These are phyloP conservation scores for Daldinia loculata DNA, from an alignment of 495 filamentous ascomycete genomes.

Conservation along the genomic window DNA sequence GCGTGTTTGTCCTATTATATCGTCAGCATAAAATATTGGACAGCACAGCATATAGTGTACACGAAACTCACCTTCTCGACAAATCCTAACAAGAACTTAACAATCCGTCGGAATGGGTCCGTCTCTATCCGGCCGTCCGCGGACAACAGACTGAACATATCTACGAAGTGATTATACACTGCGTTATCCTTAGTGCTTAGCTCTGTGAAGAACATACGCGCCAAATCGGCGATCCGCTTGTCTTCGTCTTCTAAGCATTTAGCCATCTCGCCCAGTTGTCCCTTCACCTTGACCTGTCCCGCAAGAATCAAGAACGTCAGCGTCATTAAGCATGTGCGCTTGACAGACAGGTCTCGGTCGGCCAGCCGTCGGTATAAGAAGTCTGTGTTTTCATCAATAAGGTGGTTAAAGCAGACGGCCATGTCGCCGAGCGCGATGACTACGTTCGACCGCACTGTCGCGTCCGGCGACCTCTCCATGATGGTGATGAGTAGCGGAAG, in stretches of 20 bases:
- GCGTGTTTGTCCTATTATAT: slow-evolving; percentile 89
- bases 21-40: slow-evolving; percentile 14
- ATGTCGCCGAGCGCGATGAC: slow-evolving; percentile 98
- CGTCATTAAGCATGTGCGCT: slow-evolving; percentile 98
- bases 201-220: slow-evolving; percentile 98
- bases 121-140: slow-evolving; percentile 81
- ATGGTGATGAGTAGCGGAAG: slow-evolving; percentile 96
- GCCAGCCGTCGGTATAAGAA: slow-evolving; percentile 94
- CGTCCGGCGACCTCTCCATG: slow-evolving; percentile 89
- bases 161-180: slow-evolving; percentile 98
- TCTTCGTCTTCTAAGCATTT: slow-evolving; percentile 97
- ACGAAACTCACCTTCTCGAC: slow-evolving; percentile 84
- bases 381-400: slow-evolving; percentile 99
- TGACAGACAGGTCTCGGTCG: slow-evolving; percentile 87
- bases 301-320: slow-evolving; percentile 97
- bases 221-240: slow-evolving; percentile 89
- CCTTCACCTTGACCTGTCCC: slow-evolving; percentile 99
- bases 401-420: slow-evolving; percentile 99
- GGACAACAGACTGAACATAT: slow-evolving; percentile 95
- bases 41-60: neutral
- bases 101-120: slow-evolving; percentile 80
- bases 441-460: slow-evolving; percentile 91
- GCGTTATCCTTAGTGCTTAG: slow-evolving; percentile 97
- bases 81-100: slow-evolving; percentile 93
- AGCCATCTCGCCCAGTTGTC: slow-evolving; percentile 99